phyloP scores from a whole-genome alignment of 1,284 basidiomycete species.

The Moesziomyces sp. region DNA sequence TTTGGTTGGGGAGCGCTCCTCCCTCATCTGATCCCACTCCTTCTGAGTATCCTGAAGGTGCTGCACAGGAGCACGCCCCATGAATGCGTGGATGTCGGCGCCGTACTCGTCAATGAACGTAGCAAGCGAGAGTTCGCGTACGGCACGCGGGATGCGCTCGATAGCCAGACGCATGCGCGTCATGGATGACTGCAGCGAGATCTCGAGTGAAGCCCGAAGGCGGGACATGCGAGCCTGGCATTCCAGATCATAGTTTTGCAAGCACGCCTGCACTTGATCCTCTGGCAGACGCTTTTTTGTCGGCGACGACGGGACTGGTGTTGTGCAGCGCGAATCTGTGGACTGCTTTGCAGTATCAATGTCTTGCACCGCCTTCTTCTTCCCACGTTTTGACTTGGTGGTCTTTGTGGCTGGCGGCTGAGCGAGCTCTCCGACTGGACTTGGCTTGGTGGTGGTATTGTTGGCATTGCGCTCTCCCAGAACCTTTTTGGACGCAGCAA shows the following conservation, averaged over 20 bases:
- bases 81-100: conserved; percentile 47
- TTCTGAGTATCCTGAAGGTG: conserved; percentile 35
- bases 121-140: conserved; percentile 33
- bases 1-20: conserved; percentile 24
- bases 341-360: not conserved
- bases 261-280: conserved; percentile 44
- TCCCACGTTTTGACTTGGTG: conserved; percentile 19
- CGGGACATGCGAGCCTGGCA: conserved; percentile 19
- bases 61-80: conserved; percentile 33
- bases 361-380: conserved; percentile 2
- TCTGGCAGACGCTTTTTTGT: conserved; percentile 37
- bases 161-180: conserved; percentile 34
- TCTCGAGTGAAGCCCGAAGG: conserved; percentile 19
- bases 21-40: conserved; percentile 52
- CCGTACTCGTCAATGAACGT: conserved; percentile 49
- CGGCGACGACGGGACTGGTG: conserved; percentile 29
- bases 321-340: conserved; percentile 12
- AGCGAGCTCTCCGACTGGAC: conserved; percentile 6
- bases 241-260: conserved; percentile 54
- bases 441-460: conserved; percentile 8
- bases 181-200: conserved; percentile 27
- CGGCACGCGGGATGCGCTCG: conserved; percentile 43
- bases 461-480: conserved; percentile 34
- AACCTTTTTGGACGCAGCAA: conserved; percentile 19
- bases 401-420: conserved; percentile 9